These are phyloP conservation scores for Talaromyces sp. DNA, from an alignment of 2,329 filamentous ascomycete genomes.

Conservation along the genomic window DNA sequence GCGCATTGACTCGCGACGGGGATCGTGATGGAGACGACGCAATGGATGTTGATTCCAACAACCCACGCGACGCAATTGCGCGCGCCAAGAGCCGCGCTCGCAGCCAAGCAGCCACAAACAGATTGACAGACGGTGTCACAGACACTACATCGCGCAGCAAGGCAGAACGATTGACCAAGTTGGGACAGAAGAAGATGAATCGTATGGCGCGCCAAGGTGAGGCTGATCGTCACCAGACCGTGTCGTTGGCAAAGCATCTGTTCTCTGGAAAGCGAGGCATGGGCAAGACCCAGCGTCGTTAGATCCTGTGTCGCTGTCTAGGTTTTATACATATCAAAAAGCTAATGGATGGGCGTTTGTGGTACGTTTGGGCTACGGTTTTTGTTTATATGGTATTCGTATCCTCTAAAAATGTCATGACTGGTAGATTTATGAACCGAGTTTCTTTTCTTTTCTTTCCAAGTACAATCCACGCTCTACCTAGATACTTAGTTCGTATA, in stretches of 20 bases:
- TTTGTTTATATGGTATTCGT: neutral
- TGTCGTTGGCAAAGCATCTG: conserved; percentile 83
- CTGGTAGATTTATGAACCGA: neutral
- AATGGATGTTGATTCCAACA: conserved; percentile 57
- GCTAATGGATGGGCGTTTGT: conserved; percentile 1
- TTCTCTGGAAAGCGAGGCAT: conserved; percentile 88
- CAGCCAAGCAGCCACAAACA: conserved; percentile 50
- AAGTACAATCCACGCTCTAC: too few species aligned
- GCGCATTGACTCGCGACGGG: conserved; percentile 63
- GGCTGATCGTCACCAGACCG: conserved; percentile 83
- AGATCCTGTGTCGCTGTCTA: conserved; percentile 15
- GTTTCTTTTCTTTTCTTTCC: neutral
- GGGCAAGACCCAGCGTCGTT: conserved; percentile 67
- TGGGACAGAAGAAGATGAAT: conserved; percentile 98
- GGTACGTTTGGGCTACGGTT: neutral
- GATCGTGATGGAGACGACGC: conserved; percentile 66
- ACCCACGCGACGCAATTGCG: conserved; percentile 50
- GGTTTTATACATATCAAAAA: neutral
- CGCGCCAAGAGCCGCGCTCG: conserved; percentile 70
- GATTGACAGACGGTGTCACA: conserved; percentile 55
- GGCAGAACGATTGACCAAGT: conserved; percentile 81
- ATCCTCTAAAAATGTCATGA: neutral
- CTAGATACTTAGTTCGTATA: too few species aligned
- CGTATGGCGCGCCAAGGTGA: conserved; percentile 95
- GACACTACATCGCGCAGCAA: conserved; percentile 66